Base-by-base conservation (phyloP, 2,329 filamentous ascomycete genomes). In the Neofusicoccum sp. region DNA sequence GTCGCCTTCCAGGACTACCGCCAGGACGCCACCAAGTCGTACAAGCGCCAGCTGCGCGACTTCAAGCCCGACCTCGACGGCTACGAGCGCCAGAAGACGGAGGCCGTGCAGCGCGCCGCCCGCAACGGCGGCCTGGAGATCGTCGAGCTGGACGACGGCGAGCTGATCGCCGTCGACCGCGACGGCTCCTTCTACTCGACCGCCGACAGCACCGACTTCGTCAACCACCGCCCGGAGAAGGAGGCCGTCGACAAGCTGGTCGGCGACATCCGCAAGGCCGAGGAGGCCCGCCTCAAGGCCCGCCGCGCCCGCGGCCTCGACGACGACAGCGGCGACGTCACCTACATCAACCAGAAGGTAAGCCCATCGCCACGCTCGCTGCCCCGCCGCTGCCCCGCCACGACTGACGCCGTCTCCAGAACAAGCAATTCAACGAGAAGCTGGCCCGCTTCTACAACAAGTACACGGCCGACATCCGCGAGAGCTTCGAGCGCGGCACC, bases 351-450 rank as follows among this genome's bases (percentile, higher is more conserved):
- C 79, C 92, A 97, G 79, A 97, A 99, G 88, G 63, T 64, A 61
- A 36, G 62, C 43, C 16, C 5, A n/a, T n/a, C n/a, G n/a, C n/a
- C n/a, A n/a, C n/a, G n/a, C n/a, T n/a, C n/a, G n/a, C n/a, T n/a
- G n/a, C n/a, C n/a, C n/a, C n/a, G n/a, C n/a, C n/a, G n/a, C n/a
- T n/a, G n/a, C 1, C 26, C 34, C 3, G 12, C 5, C 16, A 24
- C 30, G 8, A 30, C 48, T 63, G 43, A 62, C 58, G 20, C n/a
- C 47, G 4, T 38, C 36, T 20, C n/a, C 60, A 65, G 71, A 99
- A 99, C 83, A 98, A 98, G 83, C 92, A 97, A 82, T 99, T 99
- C 81, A 99, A 99, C 86, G 88, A 96, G 80, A 98, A 99, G 80
- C 81, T 99, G 75, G 83, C 89, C 58, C 84, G 95, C 66, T 99